Base-by-base conservation (phyloP, 2,329 filamentous ascomycete species). In the Aspergillus sp. region DNA sequence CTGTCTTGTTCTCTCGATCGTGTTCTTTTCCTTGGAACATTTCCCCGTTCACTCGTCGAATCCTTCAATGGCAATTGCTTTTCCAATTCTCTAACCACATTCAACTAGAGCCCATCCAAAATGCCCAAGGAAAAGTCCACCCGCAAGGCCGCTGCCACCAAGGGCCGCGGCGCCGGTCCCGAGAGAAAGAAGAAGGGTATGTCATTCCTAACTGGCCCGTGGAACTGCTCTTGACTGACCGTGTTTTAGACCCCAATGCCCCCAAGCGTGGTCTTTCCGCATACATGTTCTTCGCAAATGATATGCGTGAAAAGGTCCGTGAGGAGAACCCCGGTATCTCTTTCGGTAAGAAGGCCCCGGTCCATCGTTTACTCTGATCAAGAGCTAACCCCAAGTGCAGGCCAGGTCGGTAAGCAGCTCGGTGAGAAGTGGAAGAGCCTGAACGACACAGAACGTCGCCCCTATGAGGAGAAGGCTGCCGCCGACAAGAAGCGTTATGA, bases 221-320 rank as follows among this genome's bases (percentile, higher is more conserved):
- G 42, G 34, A 42, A 41, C 28, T 27, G 31, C 7, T 10, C 39
- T 37, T 46, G 45, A 50, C 56, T 60, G 38, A 57, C 29, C 34
- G 6, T n/a, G 31, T 33, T 11, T 7, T 61, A 95, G 90, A 96
- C 74, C 90, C 90, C 73, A 96, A 96, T 75, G 91, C 90, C 49
- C 93, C 93, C 70, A 98, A 97, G 90, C 90, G 93, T 74, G 93
- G 91, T 78, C 88, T 98, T 40, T 97, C 93, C 42, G 93, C 93
- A 53, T 98, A 98, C 83, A 98, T 98, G 93, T 97, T 97, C 86
- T 98, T 97, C 71, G 93, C 93, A 82, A 97, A 97, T 67, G 93
- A 97, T 75, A 89, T 96, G 76, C 90, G 93, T 61, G 91, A 97
- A 68, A 95, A 93, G 71, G 93, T 98, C 60, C 89, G 93, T 61